These are phyloP conservation scores for baker's yeast (Saccharomyces cerevisiae) DNA, from an alignment of 805 yeast species.

Conservation along the genomic window DNA sequence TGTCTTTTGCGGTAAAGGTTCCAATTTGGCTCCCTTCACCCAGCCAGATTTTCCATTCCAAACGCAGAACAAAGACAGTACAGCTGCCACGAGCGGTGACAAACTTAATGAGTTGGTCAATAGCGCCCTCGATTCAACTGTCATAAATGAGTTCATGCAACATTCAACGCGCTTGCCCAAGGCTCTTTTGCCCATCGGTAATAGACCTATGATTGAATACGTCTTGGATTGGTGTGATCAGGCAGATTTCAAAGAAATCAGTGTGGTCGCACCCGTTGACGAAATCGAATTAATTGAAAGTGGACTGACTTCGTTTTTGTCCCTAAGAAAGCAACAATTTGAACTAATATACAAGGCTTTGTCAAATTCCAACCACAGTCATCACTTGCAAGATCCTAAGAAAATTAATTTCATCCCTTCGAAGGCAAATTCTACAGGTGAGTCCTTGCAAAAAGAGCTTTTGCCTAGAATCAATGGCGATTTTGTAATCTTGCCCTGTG, in stretches of 20 bases:
- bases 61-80: conserved; percentile 1
- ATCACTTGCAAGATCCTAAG: conserved; percentile 28
- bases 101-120: conserved; percentile 4
- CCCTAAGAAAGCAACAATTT: conserved; percentile 32
- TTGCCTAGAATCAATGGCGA: conserved; percentile 38
- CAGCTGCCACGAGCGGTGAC: background rate
- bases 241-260: conserved; percentile 67
- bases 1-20: conserved; percentile 82
- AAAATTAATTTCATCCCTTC: conserved; percentile 37
- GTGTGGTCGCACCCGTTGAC: conserved; percentile 49
- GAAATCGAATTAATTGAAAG: conserved; percentile 40
- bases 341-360: conserved; percentile 19
- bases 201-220: conserved; percentile 78
- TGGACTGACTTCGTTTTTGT: conserved; percentile 42
- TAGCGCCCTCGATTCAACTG: conserved; percentile 14
- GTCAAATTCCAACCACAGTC: conserved; percentile 18
- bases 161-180: conserved; percentile 46
- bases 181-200: conserved; percentile 84
- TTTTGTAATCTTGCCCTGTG: conserved; percentile 87
- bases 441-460: conserved; percentile 41
- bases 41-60: conserved; percentile 23
- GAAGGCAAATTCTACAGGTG: conserved; percentile 54
- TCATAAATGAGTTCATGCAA: conserved; percentile 35
- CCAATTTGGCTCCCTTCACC: conserved; percentile 63
- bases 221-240: conserved; percentile 89